Evolutionary conservation across 768 basidiomycete genomes (phyloP), one percentile per base, ranked within the genome.

Genomic region (Scleroderma citrinum): DNA sequence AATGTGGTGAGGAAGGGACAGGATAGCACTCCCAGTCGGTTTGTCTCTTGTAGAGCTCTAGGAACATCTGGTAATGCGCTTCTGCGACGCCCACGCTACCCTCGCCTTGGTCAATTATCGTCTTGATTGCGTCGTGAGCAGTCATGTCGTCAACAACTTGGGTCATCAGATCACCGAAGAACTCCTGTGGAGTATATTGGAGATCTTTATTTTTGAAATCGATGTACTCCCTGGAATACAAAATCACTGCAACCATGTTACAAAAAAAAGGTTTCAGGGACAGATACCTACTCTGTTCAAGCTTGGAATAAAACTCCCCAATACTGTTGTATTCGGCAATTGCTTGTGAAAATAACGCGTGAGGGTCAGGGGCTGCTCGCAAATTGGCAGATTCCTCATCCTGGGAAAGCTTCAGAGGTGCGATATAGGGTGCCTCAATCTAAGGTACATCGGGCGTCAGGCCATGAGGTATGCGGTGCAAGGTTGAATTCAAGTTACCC

Each of bases 71-170:
- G 48, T 59, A 59, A 49, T 59, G 57, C n/a, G 53, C 51, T 0
- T 59, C 52, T 13, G 31, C 19, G n/a, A 51, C 40, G 10, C 56
- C 57, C 19, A 54, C 45, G 44, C 44, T 44, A n/a, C 56, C 57
- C 38, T 59, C 56, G 30, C 57, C 57, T 41, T 59, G 57, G 31
- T 54, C 56, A 31, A 59, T 48, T 32, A 59, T 56, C 29, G 39
- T 49, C 17, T 44, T 46, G 24, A 59, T 31, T 19, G 57, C 55
- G 19, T 54, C 13, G 29, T 26, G 48, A 5, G 56, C 56, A 26
- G 53, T 24, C 17, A 41, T 16, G 13, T 46, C 17, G 41, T 59
- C 53, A 11, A 12, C 41, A 35, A 59, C 43, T 43, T 49, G 35
- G 26, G 41, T 48, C 56, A 59, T 59, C 32, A 41, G 20, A 41